These are phyloP conservation scores for Leccinum subgranulosum DNA, from an alignment of 768 basidiomycete species.

Conservation along the genomic window DNA sequence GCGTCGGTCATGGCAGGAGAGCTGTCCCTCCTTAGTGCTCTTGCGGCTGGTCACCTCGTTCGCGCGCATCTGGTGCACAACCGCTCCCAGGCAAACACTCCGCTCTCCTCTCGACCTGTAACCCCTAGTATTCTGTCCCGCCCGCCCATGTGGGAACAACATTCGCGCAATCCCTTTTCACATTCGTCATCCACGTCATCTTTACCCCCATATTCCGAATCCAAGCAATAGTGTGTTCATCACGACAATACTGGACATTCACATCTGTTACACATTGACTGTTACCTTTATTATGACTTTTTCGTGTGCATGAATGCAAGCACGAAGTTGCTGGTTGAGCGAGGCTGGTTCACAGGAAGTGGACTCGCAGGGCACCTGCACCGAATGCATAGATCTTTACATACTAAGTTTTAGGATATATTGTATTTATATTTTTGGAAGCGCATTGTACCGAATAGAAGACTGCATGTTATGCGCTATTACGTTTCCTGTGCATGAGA, in stretches of 20 bases:
- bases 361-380: neutral
- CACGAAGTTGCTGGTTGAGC: neutral
- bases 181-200: constrained; percentile 39
- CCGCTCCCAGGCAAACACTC: constrained; percentile 78
- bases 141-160: constrained; percentile 25
- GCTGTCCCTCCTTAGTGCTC: constrained; percentile 83
- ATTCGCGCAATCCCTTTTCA: constrained; percentile 20
- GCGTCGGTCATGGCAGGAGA: constrained; percentile 98
- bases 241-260: constrained; percentile 4
- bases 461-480: neutral
- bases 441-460: neutral
- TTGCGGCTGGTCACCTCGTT: constrained; percentile 94
- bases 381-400: constrained; percentile 11
- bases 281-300: constrained; percentile 16
- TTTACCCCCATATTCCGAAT: constrained; percentile 41
- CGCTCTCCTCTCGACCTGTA: constrained; percentile 56
- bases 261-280: constrained; percentile 22
- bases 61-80: constrained; percentile 93
- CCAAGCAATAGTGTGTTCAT: constrained; percentile 18
- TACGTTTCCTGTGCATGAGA: neutral
- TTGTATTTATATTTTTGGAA: neutral
- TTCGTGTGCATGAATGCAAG: neutral
- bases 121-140: constrained; percentile 46
- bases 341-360: neutral
- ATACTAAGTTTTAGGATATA: neutral